phyloP scores from a whole-genome alignment of 1,284 basidiomycete genomes.

The Schizopora paradoxa region DNA sequence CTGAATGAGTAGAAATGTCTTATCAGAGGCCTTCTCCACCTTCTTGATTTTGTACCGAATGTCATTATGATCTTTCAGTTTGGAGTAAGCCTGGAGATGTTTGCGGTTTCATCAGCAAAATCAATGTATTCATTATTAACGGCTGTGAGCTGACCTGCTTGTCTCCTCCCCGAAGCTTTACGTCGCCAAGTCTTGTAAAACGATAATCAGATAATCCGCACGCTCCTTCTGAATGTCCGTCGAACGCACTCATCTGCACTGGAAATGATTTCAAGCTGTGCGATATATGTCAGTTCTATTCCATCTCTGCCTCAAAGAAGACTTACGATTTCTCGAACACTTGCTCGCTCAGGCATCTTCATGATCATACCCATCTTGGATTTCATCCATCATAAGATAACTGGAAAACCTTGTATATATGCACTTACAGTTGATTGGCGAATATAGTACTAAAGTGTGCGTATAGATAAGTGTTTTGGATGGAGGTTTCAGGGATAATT shows the following conservation, averaged over 20 bases:
- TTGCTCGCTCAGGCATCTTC: constrained; percentile 47
- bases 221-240: constrained; percentile 2
- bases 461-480: constrained; percentile 9
- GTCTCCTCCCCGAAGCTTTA: constrained; percentile 64
- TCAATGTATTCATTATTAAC: background rate
- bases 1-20: constrained; percentile 69
- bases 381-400: too few relatives aligned
- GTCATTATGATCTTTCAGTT: constrained; percentile 59
- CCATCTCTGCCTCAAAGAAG: constrained; percentile 1
- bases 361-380: constrained; percentile 73
- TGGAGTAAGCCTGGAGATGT: constrained; percentile 52
- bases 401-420: too few relatives aligned
- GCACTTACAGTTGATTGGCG: constrained; percentile 37
- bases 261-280: constrained; percentile 61
- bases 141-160: constrained; percentile 44
- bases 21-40: constrained; percentile 61
- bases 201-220: constrained; percentile 6
- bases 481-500: constrained; percentile 3
- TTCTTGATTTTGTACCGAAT: constrained; percentile 70
- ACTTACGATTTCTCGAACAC: constrained; percentile 61
- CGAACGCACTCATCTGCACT: constrained; percentile 58
- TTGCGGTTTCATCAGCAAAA: background rate
- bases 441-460: constrained; percentile 62
- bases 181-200: constrained; percentile 49
- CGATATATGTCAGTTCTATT: background rate